Evolutionary conservation across 768 basidiomycete genomes (phyloP).

Genomic region (Thelephora ganbajun): DNA sequence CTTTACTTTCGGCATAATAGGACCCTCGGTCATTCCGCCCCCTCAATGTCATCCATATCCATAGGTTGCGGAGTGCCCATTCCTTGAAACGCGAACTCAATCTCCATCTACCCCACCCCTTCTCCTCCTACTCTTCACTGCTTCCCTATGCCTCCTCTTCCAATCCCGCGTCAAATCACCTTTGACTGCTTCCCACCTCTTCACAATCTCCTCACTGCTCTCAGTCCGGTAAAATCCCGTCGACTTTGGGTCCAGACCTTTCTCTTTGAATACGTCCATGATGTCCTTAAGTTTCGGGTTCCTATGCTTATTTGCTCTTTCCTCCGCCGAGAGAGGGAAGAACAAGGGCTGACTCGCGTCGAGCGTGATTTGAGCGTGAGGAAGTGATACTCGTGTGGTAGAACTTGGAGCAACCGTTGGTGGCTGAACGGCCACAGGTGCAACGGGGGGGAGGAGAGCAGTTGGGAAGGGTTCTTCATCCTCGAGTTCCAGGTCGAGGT

Average conservation of each 20-base stretch:
- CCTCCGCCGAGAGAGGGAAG: slow-evolving; percentile 33
- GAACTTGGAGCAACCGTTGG: not conserved
- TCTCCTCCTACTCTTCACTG: slow-evolving; percentile 47
- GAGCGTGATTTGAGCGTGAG: slow-evolving; percentile 20
- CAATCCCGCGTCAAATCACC: slow-evolving; percentile 58
- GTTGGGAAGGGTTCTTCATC: slow-evolving; percentile 29
- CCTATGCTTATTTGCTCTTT: slow-evolving; percentile 9
- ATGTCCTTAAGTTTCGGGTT: slow-evolving; percentile 25
- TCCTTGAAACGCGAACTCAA: slow-evolving; percentile 1
- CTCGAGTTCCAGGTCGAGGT: slow-evolving; percentile 60
- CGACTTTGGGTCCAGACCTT: slow-evolving; percentile 32
- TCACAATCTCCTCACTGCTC: slow-evolving; percentile 45
- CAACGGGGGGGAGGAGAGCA: slow-evolving; percentile 7
- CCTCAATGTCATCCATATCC: not conserved
- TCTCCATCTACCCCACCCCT: slow-evolving; percentile 29
- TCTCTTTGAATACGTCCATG: slow-evolving; percentile 33
- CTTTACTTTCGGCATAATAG: too few species aligned
- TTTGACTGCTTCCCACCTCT: slow-evolving; percentile 58
- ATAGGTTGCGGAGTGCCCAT: not conserved
- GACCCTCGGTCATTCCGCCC: too few species aligned
- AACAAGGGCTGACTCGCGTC: slow-evolving; percentile 46
- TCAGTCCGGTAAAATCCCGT: slow-evolving; percentile 36
- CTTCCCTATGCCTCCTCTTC: slow-evolving; percentile 68
- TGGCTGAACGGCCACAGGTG: slow-evolving; percentile 4
- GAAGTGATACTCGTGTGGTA: slow-evolving; percentile 1